Conservation (phyloP, 139 green algal genomes). For the Micractinium conductrix region DNA sequence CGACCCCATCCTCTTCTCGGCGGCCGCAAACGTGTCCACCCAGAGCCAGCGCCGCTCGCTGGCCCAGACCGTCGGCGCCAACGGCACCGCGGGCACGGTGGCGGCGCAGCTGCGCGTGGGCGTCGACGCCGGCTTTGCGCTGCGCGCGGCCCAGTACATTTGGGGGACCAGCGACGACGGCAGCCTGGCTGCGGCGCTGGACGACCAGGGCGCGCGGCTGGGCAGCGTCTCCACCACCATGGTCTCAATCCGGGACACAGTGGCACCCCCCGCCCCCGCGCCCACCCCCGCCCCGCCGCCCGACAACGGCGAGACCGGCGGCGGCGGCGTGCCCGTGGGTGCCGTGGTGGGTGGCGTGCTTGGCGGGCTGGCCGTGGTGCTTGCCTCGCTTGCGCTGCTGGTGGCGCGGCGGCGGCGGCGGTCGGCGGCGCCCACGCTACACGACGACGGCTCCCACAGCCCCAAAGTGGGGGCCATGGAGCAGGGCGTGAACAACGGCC, state of each 20-base stretch:
- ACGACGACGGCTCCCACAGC: neutral
- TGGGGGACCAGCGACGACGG: neutral
- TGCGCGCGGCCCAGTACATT: neutral
- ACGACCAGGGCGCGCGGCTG: slow-evolving; percentile 1
- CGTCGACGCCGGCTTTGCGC: neutral
- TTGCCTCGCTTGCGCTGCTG: neutral
- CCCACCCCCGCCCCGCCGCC: neutral
- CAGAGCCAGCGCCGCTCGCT: too few relatives aligned
- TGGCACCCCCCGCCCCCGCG: neutral
- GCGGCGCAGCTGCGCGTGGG: neutral
- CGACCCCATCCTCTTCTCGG: neutral
- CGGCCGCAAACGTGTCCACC: neutral
- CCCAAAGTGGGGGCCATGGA: slow-evolving; percentile 32
- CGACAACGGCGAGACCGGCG: neutral
- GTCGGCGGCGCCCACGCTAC: neutral
- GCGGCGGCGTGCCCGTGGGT: slow-evolving; percentile 6
- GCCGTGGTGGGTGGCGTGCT: slow-evolving; percentile 28
- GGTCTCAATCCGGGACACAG: neutral
- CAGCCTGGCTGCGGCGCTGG: neutral
- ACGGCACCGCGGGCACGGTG: neutral
- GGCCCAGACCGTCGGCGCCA: too few relatives aligned
- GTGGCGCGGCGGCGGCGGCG: neutral
- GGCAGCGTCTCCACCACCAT: neutral
- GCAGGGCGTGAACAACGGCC: neutral
- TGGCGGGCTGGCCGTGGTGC: slow-evolving; percentile 11